These are phyloP conservation scores for Chaetomiaceae sp. DNA, from an alignment of 2,329 filamentous ascomycete species.

Conservation along the genomic window DNA sequence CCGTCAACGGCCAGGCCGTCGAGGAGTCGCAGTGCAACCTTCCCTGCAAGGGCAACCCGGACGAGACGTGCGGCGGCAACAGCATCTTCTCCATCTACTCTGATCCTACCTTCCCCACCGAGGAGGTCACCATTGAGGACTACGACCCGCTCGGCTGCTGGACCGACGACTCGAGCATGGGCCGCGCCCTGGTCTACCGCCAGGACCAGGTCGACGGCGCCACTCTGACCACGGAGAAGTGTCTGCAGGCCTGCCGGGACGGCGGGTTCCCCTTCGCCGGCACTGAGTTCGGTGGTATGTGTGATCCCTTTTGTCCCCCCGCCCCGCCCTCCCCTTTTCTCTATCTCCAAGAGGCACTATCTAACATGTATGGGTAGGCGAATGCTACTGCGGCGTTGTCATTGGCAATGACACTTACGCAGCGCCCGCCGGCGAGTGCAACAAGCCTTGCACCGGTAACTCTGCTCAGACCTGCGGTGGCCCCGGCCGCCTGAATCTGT, in stretches of 20 bases:
- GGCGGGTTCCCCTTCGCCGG: conserved; percentile 47
- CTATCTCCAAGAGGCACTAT: too few relatives aligned
- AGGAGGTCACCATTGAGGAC: conserved; percentile 44
- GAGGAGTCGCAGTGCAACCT: conserved; percentile 53
- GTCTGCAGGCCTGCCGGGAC: conserved; percentile 40
- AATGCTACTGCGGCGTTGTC: conserved; percentile 51
- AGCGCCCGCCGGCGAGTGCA: conserved; percentile 41
- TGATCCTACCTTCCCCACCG: conserved; percentile 46
- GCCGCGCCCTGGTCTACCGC: conserved; percentile 44
- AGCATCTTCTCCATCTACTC: conserved; percentile 45
- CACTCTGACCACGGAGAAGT: conserved; percentile 40
- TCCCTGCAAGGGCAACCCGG: conserved; percentile 45
- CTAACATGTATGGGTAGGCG: conserved; percentile 26
- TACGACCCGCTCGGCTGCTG: conserved; percentile 63
- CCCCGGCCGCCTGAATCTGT: conserved; percentile 39
- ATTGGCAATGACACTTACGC: conserved; percentile 44
- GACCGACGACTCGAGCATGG: conserved; percentile 39
- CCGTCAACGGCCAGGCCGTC: conserved; percentile 49
- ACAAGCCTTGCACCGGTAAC: conserved; percentile 50
- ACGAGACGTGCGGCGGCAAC: conserved; percentile 45
- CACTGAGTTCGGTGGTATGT: conserved; percentile 40
- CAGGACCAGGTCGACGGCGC: conserved; percentile 35
- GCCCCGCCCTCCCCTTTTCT: too few relatives aligned
- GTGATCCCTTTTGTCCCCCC: too few relatives aligned
- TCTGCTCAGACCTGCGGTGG: conserved; percentile 41